Conservation (phyloP, 768 basidiomycete species). For the Boletus fagicola region DNA sequence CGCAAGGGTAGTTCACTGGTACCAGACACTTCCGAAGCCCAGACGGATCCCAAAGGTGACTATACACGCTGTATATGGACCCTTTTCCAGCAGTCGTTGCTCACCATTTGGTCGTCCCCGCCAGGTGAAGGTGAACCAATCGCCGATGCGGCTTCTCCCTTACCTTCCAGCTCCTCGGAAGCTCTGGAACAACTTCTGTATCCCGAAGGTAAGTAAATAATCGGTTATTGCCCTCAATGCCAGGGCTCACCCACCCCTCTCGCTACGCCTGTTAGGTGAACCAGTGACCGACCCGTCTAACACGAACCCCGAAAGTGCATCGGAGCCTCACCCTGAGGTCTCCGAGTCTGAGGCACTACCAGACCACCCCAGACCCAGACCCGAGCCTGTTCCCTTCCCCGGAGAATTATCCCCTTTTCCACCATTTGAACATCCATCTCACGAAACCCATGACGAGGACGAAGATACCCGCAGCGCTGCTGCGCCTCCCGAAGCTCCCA, state of each 20-base stretch:
- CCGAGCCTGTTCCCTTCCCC: not conserved
- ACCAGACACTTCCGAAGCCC: not conserved
- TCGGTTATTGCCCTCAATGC: not conserved
- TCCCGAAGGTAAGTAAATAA: slow-evolving; percentile 5
- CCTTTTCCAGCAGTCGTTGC: not conserved
- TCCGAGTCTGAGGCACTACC: not conserved
- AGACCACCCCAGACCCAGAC: not conserved
- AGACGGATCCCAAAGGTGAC: slow-evolving; percentile 7
- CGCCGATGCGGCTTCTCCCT: not conserved
- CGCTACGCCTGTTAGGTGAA: slow-evolving; percentile 6
- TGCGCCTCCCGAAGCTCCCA: not conserved
- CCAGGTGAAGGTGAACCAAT: slow-evolving; percentile 7
- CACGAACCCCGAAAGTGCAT: not conserved
- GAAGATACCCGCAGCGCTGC: not conserved
- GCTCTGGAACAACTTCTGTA: slow-evolving; percentile 11
- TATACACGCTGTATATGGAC: not conserved
- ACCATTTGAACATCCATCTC: not conserved
- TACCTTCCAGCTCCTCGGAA: slow-evolving; percentile 9
- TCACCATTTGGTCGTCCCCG: not conserved
- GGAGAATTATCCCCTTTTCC: not conserved
- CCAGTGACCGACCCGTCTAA: slow-evolving; percentile 1
- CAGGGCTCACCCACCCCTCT: not conserved
- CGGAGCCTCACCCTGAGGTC: not conserved
- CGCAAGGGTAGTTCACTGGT: not conserved
- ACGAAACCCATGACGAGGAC: not conserved